These are phyloP conservation scores for Xerocomus potaroensis DNA, from an alignment of 768 basidiomycete species.

Conservation along the genomic window DNA sequence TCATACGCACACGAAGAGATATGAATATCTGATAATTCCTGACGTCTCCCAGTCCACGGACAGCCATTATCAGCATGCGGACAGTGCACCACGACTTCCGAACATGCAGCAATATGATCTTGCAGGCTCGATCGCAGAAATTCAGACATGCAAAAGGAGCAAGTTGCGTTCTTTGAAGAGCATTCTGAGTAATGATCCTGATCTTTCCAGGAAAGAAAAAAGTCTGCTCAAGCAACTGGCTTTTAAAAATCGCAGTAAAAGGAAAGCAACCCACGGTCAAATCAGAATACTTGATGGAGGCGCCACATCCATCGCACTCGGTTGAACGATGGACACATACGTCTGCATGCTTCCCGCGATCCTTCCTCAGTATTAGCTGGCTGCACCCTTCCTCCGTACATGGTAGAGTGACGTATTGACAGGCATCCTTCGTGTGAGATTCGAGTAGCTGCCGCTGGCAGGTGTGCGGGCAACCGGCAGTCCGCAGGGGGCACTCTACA, in stretches of 20 bases:
- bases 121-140: slow-evolving; percentile 32
- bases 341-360: slow-evolving; percentile 39
- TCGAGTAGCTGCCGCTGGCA: slow-evolving; percentile 66
- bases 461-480: slow-evolving; percentile 56
- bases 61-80: slow-evolving; percentile 49
- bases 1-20: slow-evolving; percentile 51
- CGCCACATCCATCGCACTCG: slow-evolving; percentile 39
- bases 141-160: slow-evolving; percentile 39
- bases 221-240: slow-evolving; percentile 4
- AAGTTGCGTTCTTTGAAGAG: slow-evolving; percentile 33
- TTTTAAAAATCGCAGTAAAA: background rate
- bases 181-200: slow-evolving; percentile 41
- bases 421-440: slow-evolving; percentile 57
- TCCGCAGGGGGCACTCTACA: slow-evolving; percentile 64
- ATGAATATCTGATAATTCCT: slow-evolving; percentile 35
- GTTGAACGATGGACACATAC: slow-evolving; percentile 35
- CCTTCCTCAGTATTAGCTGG: slow-evolving; percentile 42
- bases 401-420: slow-evolving; percentile 49
- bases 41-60: slow-evolving; percentile 47
- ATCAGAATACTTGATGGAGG: slow-evolving; percentile 31
- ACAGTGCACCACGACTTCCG: slow-evolving; percentile 38
- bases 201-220: background rate
- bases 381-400: slow-evolving; percentile 49
- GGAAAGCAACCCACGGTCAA: slow-evolving; percentile 33
- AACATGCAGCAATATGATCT: slow-evolving; percentile 38